phyloP scores from a whole-genome alignment of 2,329 filamentous ascomycete species.

The Colletotrichum cordylinicola region DNA sequence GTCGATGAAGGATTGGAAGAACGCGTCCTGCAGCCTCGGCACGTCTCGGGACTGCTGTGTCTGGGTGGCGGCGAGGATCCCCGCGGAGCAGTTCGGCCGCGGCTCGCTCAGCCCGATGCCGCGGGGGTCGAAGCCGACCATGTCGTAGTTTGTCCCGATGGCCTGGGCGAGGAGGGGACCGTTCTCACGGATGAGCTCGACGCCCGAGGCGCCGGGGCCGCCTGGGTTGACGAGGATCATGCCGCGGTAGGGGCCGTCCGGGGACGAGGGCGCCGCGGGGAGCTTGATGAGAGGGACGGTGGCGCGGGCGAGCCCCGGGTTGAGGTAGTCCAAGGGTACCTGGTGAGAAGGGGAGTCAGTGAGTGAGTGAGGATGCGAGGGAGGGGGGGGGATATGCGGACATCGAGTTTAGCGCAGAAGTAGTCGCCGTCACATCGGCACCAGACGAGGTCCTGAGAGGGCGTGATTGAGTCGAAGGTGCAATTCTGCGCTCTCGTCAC shows the following conservation, averaged over 20 bases:
- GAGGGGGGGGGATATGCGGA: neutral
- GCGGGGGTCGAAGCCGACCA: slow-evolving; percentile 50
- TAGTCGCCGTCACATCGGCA: slow-evolving; percentile 38
- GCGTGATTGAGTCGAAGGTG: slow-evolving; percentile 1
- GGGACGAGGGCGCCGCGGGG: slow-evolving; percentile 39
- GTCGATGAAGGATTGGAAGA: neutral
- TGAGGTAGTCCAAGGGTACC: slow-evolving; percentile 45
- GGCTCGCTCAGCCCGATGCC: slow-evolving; percentile 44
- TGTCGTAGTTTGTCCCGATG: slow-evolving; percentile 36
- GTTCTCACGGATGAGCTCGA: slow-evolving; percentile 32
- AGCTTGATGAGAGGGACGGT: slow-evolving; percentile 43
- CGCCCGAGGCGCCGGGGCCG: slow-evolving; percentile 48
- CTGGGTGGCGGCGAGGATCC: neutral
- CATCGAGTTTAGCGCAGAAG: slow-evolving; percentile 43
- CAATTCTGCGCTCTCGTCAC: slow-evolving; percentile 28
- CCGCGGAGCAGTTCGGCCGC: slow-evolving; percentile 39
- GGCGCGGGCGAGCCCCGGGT: slow-evolving; percentile 30
- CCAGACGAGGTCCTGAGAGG: slow-evolving; percentile 27
- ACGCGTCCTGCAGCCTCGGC: neutral
- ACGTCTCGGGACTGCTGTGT: neutral
- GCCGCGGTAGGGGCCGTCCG: slow-evolving; percentile 43
- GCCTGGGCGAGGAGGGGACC: slow-evolving; percentile 27
- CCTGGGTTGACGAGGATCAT: slow-evolving; percentile 50
- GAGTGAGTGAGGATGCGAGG: neutral
- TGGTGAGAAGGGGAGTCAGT: slow-evolving; percentile 17